phyloP scores from a whole-genome alignment of 768 basidiomycete species.

The Candolleomyces efflorescens region DNA sequence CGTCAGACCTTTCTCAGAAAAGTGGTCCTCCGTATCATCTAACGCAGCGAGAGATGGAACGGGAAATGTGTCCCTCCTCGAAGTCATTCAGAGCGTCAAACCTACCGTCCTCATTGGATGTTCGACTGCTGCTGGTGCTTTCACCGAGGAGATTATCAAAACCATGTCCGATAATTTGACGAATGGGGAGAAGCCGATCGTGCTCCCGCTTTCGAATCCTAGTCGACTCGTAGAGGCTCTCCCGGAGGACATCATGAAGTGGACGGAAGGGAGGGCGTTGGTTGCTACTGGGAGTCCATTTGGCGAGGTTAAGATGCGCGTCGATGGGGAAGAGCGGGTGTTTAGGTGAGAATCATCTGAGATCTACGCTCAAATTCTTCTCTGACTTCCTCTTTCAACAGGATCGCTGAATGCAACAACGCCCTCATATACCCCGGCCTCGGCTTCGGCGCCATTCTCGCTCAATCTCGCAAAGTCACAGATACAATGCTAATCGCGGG shows the following conservation, averaged over 20 bases:
- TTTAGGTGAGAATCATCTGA: conserved; percentile 48
- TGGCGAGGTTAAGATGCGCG: conserved; percentile 60
- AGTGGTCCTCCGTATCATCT: conserved; percentile 33
- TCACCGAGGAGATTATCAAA: conserved; percentile 67
- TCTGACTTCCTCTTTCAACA: conserved; percentile 18
- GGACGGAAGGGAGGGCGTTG: conserved; percentile 78
- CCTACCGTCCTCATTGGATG: conserved; percentile 86
- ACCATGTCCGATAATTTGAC: conserved; percentile 47
- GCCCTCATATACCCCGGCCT: conserved; percentile 84
- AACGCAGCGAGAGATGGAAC: conserved; percentile 23
- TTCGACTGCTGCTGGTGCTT: conserved; percentile 74
- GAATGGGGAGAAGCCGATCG: conserved; percentile 58
- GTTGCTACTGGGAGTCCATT: conserved; percentile 86
- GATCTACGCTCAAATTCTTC: no score
- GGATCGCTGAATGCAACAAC: conserved; percentile 75
- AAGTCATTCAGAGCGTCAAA: conserved; percentile 66
- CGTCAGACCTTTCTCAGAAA: conserved; percentile 49
- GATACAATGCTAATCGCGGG: conserved; percentile 90
- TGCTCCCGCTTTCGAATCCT: conserved; percentile 83
- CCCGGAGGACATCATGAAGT: conserved; percentile 65
- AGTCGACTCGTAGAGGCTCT: conserved; percentile 71
- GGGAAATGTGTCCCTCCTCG: conserved; percentile 53
- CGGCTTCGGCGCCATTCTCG: conserved; percentile 74
- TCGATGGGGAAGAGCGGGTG: conserved; percentile 54
- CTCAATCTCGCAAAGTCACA: conserved; percentile 58